These are phyloP conservation scores for Pyronema domesticum DNA, from an alignment of 495 filamentous ascomycete species.

Conservation along the genomic window DNA sequence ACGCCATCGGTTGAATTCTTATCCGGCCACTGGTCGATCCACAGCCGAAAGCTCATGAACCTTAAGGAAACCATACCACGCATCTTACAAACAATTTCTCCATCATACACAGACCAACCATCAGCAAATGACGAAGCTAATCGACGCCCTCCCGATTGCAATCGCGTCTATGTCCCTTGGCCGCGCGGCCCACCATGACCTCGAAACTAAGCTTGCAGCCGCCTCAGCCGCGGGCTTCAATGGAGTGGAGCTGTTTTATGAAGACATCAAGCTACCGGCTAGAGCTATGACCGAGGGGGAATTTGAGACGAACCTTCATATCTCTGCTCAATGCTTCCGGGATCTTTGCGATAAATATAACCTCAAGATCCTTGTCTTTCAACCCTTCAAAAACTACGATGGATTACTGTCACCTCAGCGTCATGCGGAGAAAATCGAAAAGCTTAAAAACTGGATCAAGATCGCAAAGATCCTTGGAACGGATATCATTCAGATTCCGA, in stretches of 20 bases:
- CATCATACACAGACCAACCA: not conserved
- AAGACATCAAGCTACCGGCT: constrained; percentile 43
- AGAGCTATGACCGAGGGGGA: constrained; percentile 15
- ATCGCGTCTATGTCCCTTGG: constrained; percentile 62
- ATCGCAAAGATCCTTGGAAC: constrained; percentile 46
- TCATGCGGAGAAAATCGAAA: constrained; percentile 39
- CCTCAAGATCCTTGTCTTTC: constrained; percentile 50
- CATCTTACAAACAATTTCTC: not conserved
- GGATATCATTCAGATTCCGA: constrained; percentile 56
- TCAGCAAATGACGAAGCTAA: constrained; percentile 3
- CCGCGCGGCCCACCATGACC: constrained; percentile 41
- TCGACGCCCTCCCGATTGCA: constrained; percentile 24
- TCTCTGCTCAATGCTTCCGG: constrained; percentile 40
- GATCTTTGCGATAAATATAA: constrained; percentile 38
- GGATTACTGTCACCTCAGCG: constrained; percentile 47
- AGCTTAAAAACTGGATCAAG: constrained; percentile 51
- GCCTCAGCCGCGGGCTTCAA: constrained; percentile 46
- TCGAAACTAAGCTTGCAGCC: constrained; percentile 46
- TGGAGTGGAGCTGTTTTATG: constrained; percentile 64
- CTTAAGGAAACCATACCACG: not conserved
- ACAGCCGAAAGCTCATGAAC: not conserved
- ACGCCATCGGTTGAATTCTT: not conserved
- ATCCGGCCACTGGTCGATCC: not conserved
- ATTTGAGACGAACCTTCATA: constrained; percentile 30
- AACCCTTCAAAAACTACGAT: constrained; percentile 68